Percentiles rank a stretch among this genome's conserved stretches.
Evolutionary conservation across 2,329 filamentous ascomycete species (phyloP).

Genomic region (Fusarium sp.): DNA sequence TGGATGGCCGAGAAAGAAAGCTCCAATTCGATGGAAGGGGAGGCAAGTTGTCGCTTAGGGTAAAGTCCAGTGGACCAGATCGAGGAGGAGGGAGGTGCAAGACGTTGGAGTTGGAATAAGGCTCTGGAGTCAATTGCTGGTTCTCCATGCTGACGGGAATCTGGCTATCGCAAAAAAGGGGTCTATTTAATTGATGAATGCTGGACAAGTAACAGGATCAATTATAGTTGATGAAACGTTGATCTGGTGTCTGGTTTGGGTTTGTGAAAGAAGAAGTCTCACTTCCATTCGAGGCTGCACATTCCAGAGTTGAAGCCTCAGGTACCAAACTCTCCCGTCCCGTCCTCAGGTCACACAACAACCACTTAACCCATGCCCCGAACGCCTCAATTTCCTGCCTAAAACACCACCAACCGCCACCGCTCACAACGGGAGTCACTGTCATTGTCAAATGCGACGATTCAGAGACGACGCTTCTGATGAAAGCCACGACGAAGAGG

Average conservation of each 20-base stretch:
- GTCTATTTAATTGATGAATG: background rate
- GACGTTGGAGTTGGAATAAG: background rate
- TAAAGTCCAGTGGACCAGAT: background rate
- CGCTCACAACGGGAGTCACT: background rate
- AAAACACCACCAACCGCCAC: background rate
- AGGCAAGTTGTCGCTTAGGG: slow-evolving; percentile 2
- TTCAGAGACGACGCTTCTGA: slow-evolving; percentile 38
- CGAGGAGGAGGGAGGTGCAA: background rate
- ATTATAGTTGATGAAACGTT: background rate
- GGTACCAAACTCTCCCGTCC: slow-evolving; percentile 2
- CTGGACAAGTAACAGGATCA: background rate
- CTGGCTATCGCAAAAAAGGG: background rate
- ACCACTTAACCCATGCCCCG: background rate
- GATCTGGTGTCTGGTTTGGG: background rate
- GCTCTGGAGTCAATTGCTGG: background rate
- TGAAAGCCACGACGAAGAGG: slow-evolving; percentile 50
- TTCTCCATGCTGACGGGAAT: background rate
- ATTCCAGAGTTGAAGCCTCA: slow-evolving; percentile 7
- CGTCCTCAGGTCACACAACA: background rate
- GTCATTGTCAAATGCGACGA: slow-evolving; percentile 39
- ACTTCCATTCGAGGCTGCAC: background rate
- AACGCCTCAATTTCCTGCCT: background rate
- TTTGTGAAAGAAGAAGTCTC: background rate
- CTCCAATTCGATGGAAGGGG: background rate
- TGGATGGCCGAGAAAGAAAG: background rate